These are phyloP conservation scores for Suillus placidus DNA, from an alignment of 768 basidiomycete species.

Conservation along the genomic window DNA sequence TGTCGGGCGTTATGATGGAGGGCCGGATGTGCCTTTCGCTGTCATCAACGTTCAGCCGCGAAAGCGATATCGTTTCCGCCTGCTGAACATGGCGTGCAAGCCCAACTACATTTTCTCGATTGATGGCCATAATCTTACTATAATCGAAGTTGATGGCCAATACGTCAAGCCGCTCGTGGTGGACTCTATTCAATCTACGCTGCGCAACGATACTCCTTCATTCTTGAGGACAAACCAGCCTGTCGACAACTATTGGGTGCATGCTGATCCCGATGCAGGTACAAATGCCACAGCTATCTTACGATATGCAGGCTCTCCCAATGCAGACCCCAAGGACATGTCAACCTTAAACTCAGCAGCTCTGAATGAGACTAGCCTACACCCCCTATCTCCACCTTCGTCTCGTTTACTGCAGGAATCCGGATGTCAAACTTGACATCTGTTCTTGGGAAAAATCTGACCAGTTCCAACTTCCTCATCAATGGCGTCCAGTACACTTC, in stretches of 20 bases:
- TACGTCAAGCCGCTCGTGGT: constrained; percentile 38
- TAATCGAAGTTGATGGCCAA: constrained; percentile 53
- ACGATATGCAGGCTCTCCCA: constrained; percentile 43
- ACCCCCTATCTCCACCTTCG: neutral
- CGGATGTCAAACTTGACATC: constrained; percentile 40
- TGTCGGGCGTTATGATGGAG: constrained; percentile 38
- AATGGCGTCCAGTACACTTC: constrained; percentile 40
- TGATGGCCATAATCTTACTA: constrained; percentile 45
- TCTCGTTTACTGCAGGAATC: neutral
- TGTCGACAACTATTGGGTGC: constrained; percentile 47
- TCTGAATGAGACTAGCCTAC: neutral
- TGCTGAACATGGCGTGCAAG: constrained; percentile 49
- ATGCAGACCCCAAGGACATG: constrained; percentile 36
- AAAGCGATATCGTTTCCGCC: constrained; percentile 41
- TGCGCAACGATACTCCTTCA: constrained; percentile 56
- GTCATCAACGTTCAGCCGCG: constrained; percentile 38
- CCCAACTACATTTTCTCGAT: constrained; percentile 47
- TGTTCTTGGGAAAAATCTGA: constrained; percentile 28
- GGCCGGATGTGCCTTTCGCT: constrained; percentile 35
- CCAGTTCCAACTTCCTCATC: constrained; percentile 25
- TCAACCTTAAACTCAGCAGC: neutral
- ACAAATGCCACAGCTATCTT: constrained; percentile 46
- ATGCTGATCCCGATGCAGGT: constrained; percentile 38
- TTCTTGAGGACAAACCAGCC: constrained; percentile 41
- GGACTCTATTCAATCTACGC: constrained; percentile 48